A percentile compares a stretch with the other conserved stretches of the same genome.
These are phyloP conservation scores for Suillus brevipes DNA, from an alignment of 768 basidiomycete species.

Conservation along the genomic window DNA sequence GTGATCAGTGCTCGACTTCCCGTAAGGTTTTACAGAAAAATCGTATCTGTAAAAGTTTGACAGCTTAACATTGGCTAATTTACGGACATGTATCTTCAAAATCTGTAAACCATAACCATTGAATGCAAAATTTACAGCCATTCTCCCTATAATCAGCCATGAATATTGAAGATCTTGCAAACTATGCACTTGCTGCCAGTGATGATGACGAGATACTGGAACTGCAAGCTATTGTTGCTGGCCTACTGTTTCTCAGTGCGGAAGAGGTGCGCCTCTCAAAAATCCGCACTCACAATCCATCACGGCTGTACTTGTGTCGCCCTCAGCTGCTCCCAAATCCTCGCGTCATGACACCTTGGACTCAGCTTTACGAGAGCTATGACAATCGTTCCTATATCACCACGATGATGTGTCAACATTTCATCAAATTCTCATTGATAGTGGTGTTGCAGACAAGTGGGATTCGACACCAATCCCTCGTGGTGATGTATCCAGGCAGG, in stretches of 20 bases:
- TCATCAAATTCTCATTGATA: constrained; percentile 29
- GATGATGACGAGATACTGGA: background rate
- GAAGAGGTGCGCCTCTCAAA: background rate
- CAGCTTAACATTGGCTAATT: background rate
- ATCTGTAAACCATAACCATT: background rate
- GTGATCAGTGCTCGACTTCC: too few species aligned
- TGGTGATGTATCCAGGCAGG: too few species aligned
- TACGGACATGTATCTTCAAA: background rate
- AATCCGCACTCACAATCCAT: background rate
- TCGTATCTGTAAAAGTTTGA: too few species aligned
- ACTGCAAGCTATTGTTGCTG: background rate
- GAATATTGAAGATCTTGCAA: too few species aligned
- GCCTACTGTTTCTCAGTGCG: background rate
- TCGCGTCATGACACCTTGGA: constrained; percentile 37
- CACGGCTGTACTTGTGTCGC: background rate
- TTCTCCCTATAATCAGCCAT: too few species aligned
- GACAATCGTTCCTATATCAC: constrained; percentile 45
- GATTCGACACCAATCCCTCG: too few species aligned
- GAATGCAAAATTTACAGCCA: too few species aligned
- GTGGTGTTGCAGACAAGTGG: constrained; percentile 30
- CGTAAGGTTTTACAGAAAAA: too few species aligned
- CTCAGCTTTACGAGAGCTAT: constrained; percentile 28
- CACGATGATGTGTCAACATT: constrained; percentile 45
- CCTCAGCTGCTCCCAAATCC: constrained; percentile 35
- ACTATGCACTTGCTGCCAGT: too few species aligned